Conservation (phyloP, 2,329 filamentous ascomycete species). For the Xylaria sp. region DNA sequence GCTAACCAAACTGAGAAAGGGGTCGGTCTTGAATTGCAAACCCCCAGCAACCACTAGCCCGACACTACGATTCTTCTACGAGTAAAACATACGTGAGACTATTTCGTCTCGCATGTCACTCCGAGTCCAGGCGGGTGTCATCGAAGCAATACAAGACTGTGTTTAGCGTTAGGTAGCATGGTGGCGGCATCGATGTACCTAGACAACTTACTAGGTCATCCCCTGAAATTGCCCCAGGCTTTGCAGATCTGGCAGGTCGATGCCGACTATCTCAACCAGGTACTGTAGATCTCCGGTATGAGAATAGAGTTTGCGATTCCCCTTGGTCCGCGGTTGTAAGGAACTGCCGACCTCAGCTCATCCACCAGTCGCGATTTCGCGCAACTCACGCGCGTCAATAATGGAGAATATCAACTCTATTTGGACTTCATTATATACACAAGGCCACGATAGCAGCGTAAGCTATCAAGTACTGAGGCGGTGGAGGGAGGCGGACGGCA, state of each 20-base stretch:
- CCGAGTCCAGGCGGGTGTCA: neutral
- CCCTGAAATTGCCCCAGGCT: conserved; percentile 9
- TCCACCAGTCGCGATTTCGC: conserved; percentile 10
- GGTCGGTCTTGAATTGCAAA: neutral
- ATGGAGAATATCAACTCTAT: conserved; percentile 19
- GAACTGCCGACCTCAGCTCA: conserved; percentile 23
- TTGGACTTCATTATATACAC: conserved; percentile 17
- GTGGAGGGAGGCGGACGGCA: neutral
- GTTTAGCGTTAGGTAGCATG: neutral
- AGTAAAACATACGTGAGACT: neutral
- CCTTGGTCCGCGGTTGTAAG: conserved; percentile 19
- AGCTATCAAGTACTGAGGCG: neutral
- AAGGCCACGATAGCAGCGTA: neutral
- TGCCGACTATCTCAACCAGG: conserved; percentile 18
- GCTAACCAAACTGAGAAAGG: too few relatives aligned
- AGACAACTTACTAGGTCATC: conserved; percentile 10
- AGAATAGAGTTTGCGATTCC: conserved; percentile 22
- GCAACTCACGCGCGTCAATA: neutral
- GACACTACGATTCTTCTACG: neutral
- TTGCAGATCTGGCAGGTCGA: conserved; percentile 20
- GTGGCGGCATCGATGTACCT: conserved; percentile 1
- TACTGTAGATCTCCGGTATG: conserved; percentile 16
- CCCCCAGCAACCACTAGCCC: neutral
- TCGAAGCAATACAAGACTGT: conserved; percentile 5
- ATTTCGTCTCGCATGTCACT: neutral